phyloP scores from a whole-genome alignment of 2,329 filamentous ascomycete genomes.

The Colletotrichum nymphaeae region DNA sequence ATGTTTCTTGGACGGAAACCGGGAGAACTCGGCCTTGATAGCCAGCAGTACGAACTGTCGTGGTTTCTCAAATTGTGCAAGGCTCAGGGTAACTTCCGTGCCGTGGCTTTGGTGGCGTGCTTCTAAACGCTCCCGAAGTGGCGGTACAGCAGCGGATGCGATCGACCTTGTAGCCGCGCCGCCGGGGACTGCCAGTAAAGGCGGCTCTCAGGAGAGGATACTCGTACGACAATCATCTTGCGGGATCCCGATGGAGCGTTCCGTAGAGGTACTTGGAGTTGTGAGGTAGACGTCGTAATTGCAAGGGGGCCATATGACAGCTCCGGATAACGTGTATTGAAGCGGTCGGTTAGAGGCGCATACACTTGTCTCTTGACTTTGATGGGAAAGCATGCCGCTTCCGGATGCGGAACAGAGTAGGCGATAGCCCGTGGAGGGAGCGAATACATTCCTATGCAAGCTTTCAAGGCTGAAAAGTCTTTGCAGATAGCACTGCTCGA shows the following conservation, averaged over 20 bases:
- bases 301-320: constrained; percentile 6
- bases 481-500: neutral
- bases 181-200: constrained; percentile 31
- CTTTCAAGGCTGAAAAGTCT: neutral
- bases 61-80: neutral
- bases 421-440: neutral
- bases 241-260: constrained; percentile 17
- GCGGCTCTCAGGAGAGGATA: constrained; percentile 21
- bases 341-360: constrained; percentile 6
- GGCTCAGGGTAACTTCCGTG: constrained; percentile 20
- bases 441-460: neutral
- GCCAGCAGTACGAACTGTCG: neutral
- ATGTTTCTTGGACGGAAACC: neutral
- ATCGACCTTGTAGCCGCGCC: constrained; percentile 33
- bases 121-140: constrained; percentile 27
- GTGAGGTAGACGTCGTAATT: constrained; percentile 12
- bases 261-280: constrained; percentile 12
- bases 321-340: neutral
- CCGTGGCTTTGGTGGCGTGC: constrained; percentile 17
- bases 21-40: neutral
- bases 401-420: neutral
- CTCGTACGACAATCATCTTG: constrained; percentile 35
- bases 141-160: constrained; percentile 25
- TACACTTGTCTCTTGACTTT: neutral
- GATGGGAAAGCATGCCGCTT: neutral